Conservation (phyloP, 2,329 filamentous ascomycete genomes). For the Cryphonectria parasitica region DNA sequence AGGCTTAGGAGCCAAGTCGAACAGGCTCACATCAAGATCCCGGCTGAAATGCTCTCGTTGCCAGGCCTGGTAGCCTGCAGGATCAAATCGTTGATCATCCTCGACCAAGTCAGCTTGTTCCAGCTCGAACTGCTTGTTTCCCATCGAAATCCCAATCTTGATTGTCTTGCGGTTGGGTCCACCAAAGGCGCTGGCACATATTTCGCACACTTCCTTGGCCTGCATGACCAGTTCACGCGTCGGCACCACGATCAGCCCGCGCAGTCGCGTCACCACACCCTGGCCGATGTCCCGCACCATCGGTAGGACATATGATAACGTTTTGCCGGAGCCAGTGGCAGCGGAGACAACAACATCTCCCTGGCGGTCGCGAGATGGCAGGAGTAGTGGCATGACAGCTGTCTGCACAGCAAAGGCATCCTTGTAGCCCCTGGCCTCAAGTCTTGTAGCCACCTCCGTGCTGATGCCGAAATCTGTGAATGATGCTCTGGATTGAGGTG, state of each 20-base stretch:
- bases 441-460: conserved; percentile 59
- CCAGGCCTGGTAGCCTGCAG: conserved; percentile 53
- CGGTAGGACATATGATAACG: conserved; percentile 85
- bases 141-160: conserved; percentile 80
- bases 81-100: conserved; percentile 64
- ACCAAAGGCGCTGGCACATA: conserved; percentile 68
- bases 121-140: conserved; percentile 73
- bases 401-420: conserved; percentile 81
- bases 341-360: conserved; percentile 90
- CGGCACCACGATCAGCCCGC: conserved; percentile 84
- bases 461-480: conserved; percentile 70
- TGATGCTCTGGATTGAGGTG: conserved; percentile 59
- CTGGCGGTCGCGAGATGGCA: conserved; percentile 64
- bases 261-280: conserved; percentile 66
- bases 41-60: conserved; percentile 44
- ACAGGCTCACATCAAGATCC: conserved; percentile 45
- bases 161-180: conserved; percentile 64
- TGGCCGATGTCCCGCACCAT: conserved; percentile 77
- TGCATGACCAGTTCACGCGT: conserved; percentile 90
- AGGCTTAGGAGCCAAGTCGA: conserved; percentile 39
- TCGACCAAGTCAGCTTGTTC: conserved; percentile 58
- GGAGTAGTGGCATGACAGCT: conserved; percentile 76
- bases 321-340: conserved; percentile 95
- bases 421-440: conserved; percentile 71
- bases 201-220: conserved; percentile 76